Base-by-base conservation (phyloP, 2,329 filamentous ascomycete species). In the Fusarium stilboides region DNA sequence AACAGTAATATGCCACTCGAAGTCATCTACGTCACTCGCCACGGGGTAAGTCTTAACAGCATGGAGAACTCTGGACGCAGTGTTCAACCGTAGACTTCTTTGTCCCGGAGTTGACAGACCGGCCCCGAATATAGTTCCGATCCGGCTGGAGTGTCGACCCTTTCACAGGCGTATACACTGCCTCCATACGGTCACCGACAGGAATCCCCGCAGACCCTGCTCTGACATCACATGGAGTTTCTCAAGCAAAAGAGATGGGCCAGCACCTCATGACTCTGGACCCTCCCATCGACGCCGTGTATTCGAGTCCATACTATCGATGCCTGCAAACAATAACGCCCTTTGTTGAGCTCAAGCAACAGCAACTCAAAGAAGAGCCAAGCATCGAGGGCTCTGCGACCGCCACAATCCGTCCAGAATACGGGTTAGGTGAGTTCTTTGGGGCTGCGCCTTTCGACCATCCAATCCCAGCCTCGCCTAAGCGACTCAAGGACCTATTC, bases 81-180 rank as follows among this genome's bases (percentile, higher is more conserved):
- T 17, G 26, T 54, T 36, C 34, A 33, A 12, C 15, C 43, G 13
- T 26, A 40, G 31, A n/a, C 47, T 42, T 57, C 20, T 49, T 40
- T 44, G 36, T 31, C 19, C 26, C 46, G 37, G 44, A 51, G 33
- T 68, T 75, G 56, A 75, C 68, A 65, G 20, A 39, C 15, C 40
- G 50, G 36, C 63, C 37, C 62, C 57, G 62, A 57, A 40, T 57
- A 44, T 79, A 97, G 94, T 97, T 97, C 80, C 94, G 96, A 67
- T 91, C 92, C 69, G 94, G 92, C 78, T 98, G 94, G 94, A 88
- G 89, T 43, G 93, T 98, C 64, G 91, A 98, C 80, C 89, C 90
- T 45, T 82, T 86, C 65, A 95, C 93, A 37, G 95, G 96, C 54
- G 86, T 86, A 72, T 98, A 98, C 83, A 87, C 86, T 55, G 84